Base-by-base conservation (phyloP, 495 filamentous ascomycete genomes). In the Talaromyces stipitatus region DNA sequence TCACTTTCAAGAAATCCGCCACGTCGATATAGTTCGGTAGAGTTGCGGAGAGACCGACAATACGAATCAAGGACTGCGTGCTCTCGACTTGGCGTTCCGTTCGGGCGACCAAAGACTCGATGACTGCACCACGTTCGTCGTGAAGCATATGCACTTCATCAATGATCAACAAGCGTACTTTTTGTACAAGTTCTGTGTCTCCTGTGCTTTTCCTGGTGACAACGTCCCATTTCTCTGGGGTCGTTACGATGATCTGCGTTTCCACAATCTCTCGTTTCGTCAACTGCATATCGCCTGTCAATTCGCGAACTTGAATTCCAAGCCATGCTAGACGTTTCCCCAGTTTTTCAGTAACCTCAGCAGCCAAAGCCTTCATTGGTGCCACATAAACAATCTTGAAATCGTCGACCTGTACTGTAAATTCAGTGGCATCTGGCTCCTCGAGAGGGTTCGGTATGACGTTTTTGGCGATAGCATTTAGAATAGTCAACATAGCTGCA, bases 121-220 rank as follows among this genome's bases (percentile, higher is more conserved):
- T 79, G 10, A 99, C 95, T 5, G 94, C 91, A 63, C 94, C 94
- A 64, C 94, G 85, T 66, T 97, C 94, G 66, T 99, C 94, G 64
- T 99, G 94, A 61, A 99, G 85, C 94, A 99, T 99, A 63, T 99
- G 94, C 2, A 99, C 94, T 72, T 99, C 94, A 69, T 99, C 94
- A 64, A 99, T 96, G 61, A 99, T 97, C 51, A 99, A 80, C 27
- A 99, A 74, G 16, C 94, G 83, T 10, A 99, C 94, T 64, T 99
- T 98, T 63, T 97, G 94, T 3, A 97, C 94, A 10, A 99, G 80
- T 66, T 97, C 95, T 5, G 95, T 97, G 66, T 99, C 94, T 2
- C 94, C 94, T 1, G 90, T 96, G 48, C 94, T 92, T 70, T 97
- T 99, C 43, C 94, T 80, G 9, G 94, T 99, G 29, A 97, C 96